Base-by-base conservation (phyloP, 169 alveolate species). In the Plasmodium fragile region DNA sequence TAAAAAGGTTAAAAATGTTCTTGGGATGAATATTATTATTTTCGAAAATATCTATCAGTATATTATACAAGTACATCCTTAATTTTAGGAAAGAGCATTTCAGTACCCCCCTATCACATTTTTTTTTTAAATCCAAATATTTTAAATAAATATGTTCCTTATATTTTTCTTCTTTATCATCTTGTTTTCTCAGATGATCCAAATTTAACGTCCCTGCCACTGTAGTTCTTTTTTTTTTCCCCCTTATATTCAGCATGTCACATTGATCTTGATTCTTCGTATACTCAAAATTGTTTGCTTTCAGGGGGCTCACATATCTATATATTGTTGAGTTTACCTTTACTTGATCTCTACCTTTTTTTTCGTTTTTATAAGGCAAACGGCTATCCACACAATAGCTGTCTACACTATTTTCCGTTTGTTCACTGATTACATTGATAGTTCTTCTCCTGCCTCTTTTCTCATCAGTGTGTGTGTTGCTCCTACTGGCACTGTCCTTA, bases 31-130 rank as follows among this genome's bases (percentile, higher is more conserved):
- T 39, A 13, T 72, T 22, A 18, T 80, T 73, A 32, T 55, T 71
- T 81, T 91, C 94, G 73, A 91, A 91, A 18, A 91, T 49, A 41
- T 80, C 94, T 43, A 80, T 91, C 25, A 91, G 59, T 81, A 91
- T 81, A 77, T 91, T 69, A 69, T 73, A 91, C 83, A 91, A 71
- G 82, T 91, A 91, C 94, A 91, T 91, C 55, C 94, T 79, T 52
- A 91, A 72, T 49, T 81, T 81, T 70, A 91, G 53, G 55, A 91
- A 91, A 10, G 94, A 91, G 45, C 91, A 91, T 80, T 49, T 59
- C 41, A 91, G 55, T 71, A 70, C 34, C 22, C 94, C 94, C 36
- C 59, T 79, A 49, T 80, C 83, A 28, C 94, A 91, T 91, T 65
- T 71, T 55, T 91, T 91, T 81, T 72, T 69, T 43, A 91, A 49